phyloP scores from a whole-genome alignment of 768 basidiomycete species.

The Boletus insuetus region DNA sequence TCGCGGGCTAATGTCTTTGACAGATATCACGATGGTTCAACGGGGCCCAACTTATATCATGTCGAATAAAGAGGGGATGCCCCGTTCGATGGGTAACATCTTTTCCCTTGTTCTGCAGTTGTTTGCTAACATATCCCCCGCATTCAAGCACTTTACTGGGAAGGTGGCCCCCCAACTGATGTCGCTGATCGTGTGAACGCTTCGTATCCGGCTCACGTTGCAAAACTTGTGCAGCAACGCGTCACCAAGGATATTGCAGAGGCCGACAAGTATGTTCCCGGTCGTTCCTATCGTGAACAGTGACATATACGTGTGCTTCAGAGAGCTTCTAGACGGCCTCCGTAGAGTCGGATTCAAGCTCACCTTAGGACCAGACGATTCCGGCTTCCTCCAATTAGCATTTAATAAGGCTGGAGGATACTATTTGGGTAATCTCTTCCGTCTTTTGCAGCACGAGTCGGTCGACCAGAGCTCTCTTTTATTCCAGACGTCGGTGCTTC shows the following conservation, averaged over 20 bases:
- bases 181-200: conserved; percentile 53
- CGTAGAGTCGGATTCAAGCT: conserved; percentile 55
- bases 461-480: background rate
- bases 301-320: conserved; percentile 15
- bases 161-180: conserved; percentile 46
- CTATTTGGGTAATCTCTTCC: conserved; percentile 51
- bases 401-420: conserved; percentile 58
- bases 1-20: background rate
- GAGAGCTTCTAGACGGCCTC: conserved; percentile 54
- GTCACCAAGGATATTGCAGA: conserved; percentile 45
- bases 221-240: conserved; percentile 34
- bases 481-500: conserved; percentile 39
- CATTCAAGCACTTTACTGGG: conserved; percentile 37
- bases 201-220: conserved; percentile 40
- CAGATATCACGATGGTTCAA: conserved; percentile 50
- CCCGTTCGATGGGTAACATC: conserved; percentile 19
- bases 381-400: conserved; percentile 49
- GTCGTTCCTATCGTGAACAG: background rate
- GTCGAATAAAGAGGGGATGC: conserved; percentile 41
- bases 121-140: background rate
- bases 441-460: background rate
- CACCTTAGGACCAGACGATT: conserved; percentile 47
- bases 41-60: conserved; percentile 54
- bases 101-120: conserved; percentile 13
- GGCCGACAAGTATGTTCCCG: conserved; percentile 47